A percentile compares a stretch with the other conserved stretches of the same genome.
phyloP scores from a whole-genome alignment of 371 early-diverging fungal species.

The Conidiobolus incongruus region DNA sequence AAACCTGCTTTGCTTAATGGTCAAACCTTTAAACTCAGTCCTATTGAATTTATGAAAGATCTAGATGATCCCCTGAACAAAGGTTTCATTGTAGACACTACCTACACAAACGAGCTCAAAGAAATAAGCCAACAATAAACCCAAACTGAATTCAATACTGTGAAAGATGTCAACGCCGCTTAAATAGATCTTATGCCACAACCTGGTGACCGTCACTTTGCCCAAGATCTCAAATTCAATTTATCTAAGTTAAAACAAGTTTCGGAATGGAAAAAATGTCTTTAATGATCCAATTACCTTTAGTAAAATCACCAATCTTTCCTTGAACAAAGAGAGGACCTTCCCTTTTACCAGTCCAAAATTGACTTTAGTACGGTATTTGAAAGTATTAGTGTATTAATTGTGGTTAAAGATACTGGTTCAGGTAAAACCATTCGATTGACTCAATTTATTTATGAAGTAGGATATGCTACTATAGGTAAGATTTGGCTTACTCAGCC shows the following conservation, averaged over 20 bases:
- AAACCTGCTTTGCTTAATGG: conserved; percentile 88
- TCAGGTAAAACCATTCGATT: conserved; percentile 99
- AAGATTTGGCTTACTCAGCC: conserved; percentile 98
- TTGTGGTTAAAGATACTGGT: conserved; percentile 95
- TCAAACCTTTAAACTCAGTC: conserved; percentile 77
- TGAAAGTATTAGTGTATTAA: conserved; percentile 66
- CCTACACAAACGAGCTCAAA: conserved; percentile 80
- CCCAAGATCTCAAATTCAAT: conserved; percentile 54
- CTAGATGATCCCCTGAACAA: conserved; percentile 92
- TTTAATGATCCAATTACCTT: conserved; percentile 75
- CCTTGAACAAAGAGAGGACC: conserved; percentile 80
- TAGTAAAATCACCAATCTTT: conserved; percentile 67
- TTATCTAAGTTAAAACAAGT: conserved; percentile 27
- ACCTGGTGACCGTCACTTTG: conserved; percentile 66
- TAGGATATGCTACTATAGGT: conserved; percentile 59
- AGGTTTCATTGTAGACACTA: conserved; percentile 77
- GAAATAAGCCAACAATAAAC: conserved; percentile 70
- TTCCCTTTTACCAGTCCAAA: conserved; percentile 77
- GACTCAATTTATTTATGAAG: conserved; percentile 94
- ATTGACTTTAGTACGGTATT: conserved; percentile 58
- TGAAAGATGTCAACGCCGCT: conserved; percentile 67
- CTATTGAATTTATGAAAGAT: conserved; percentile 89
- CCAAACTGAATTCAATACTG: conserved; percentile 69
- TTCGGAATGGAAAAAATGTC: conserved; percentile 89
- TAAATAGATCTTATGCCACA: conserved; percentile 94